Percentiles rank a stretch among this genome's conserved stretches.
These are phyloP conservation scores for Fusarium sambucinum DNA, from an alignment of 2,329 filamentous ascomycete genomes.

Conservation along the genomic window DNA sequence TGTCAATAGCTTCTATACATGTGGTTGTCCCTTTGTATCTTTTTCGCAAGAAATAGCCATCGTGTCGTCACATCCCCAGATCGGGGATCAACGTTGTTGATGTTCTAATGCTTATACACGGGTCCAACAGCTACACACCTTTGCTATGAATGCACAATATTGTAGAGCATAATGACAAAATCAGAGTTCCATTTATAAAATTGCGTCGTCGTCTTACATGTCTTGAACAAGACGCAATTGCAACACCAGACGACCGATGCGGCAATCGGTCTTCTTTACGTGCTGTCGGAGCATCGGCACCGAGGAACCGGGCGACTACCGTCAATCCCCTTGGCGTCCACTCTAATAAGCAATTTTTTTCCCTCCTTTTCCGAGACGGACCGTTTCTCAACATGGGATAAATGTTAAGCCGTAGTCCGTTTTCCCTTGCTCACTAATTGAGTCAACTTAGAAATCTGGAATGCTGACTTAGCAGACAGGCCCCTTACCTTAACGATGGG, in stretches of 20 bases:
- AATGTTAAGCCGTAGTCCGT: slow-evolving; percentile 25
- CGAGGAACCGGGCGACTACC: slow-evolving; percentile 42
- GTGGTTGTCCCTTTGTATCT: slow-evolving; percentile 11
- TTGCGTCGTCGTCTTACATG: slow-evolving; percentile 2
- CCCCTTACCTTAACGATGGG: neutral
- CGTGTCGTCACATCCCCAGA: slow-evolving; percentile 27
- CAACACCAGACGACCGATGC: slow-evolving; percentile 19
- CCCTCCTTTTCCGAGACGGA: neutral
- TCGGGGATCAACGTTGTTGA: slow-evolving; percentile 9
- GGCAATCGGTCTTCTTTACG: slow-evolving; percentile 30
- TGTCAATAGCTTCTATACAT: neutral
- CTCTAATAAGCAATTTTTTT: slow-evolving; percentile 20
- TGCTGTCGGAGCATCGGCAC: slow-evolving; percentile 35
- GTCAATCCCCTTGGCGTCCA: slow-evolving; percentile 8
- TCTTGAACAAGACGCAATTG: slow-evolving; percentile 8
- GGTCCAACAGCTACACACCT: neutral
- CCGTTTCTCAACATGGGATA: slow-evolving; percentile 3
- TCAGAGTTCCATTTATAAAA: neutral
- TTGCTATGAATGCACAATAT: neutral
- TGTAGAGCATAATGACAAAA: neutral
- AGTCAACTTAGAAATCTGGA: neutral
- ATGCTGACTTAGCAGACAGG: slow-evolving; percentile 19
- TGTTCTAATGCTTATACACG: neutral
- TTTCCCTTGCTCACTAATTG: neutral
- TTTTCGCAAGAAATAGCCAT: slow-evolving; percentile 30